Evolutionary conservation across 2,329 filamentous ascomycete species (phyloP).

Genomic region (Aphanoascus verrucosus): DNA sequence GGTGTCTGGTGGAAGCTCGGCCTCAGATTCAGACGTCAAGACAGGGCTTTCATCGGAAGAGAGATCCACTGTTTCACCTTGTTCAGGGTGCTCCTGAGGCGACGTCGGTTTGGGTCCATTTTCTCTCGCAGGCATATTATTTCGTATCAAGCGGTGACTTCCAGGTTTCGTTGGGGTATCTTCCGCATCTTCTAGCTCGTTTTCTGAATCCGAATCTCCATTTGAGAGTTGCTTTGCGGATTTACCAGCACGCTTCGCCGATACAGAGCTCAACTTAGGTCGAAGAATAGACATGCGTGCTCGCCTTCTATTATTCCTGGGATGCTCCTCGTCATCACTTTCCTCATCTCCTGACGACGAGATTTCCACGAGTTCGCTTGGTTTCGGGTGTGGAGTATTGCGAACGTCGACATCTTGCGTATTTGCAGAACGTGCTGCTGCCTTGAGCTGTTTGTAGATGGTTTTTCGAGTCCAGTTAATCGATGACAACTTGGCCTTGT

Average conservation of each 20-base stretch:
- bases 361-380: constrained; percentile 18
- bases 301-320: constrained; percentile 21
- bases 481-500: constrained; percentile 26
- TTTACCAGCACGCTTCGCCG: constrained; percentile 34
- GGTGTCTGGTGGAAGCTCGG: constrained; percentile 22
- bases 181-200: constrained; percentile 26
- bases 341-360: constrained; percentile 21
- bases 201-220: constrained; percentile 20
- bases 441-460: constrained; percentile 34
- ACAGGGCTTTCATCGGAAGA: constrained; percentile 5
- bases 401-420: constrained; percentile 22
- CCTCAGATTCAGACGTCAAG: neutral
- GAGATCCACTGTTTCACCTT: neutral
- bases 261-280: constrained; percentile 31
- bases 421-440: constrained; percentile 22
- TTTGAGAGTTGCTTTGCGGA: constrained; percentile 27
- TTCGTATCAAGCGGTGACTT: constrained; percentile 27
- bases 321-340: constrained; percentile 13
- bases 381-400: constrained; percentile 27
- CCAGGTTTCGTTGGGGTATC: constrained; percentile 28
- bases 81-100: constrained; percentile 15
- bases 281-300: constrained; percentile 37
- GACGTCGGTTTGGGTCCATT: constrained; percentile 25
- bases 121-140: constrained; percentile 24
- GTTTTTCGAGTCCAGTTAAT: constrained; percentile 35